Evolutionary conservation across 2,329 filamentous ascomycete species (phyloP), one percentile per base, ranked within the genome.

Genomic region (Penicillium crustosum): DNA sequence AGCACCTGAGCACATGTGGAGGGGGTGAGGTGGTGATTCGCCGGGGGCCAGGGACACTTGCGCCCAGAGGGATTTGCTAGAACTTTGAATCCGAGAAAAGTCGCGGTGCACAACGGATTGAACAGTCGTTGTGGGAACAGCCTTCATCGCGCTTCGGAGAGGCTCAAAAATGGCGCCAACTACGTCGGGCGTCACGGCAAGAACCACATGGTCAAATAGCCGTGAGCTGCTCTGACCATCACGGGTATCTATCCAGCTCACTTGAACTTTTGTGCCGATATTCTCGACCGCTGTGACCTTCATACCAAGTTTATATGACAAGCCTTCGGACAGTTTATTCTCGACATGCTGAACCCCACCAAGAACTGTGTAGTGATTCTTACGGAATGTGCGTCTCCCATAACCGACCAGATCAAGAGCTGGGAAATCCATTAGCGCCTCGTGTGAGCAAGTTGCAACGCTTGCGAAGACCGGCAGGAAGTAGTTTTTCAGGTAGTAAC

Each of bases 391-490:
- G 17, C 69, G 69, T 43, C 73, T 75, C 64, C 82, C 82, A 66
- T 85, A 85, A 13, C 75, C 76, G 23, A 80, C 74, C 5, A 85
- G 56, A 53, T 86, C 83, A 44, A 74, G 77, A 1, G 83, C 83
- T 0, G 83, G 83, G 27, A 83, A 85, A 0, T 70, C 68, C 1
- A 84, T 70, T 2, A 85, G 68, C 31, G 78, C 75, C 2, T 75
- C 70, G 53, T 85, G 83, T 0, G 82, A 76, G 62, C 82, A 86
- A 1, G 83, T 86, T 4, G 79, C 78, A 7, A 85, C 81, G 57
- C 78, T 78, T 49, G 82, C 81, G 39, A 86, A 75, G 6, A 85
- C 71, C 0, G 84, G 84, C 0, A 86, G 70, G 8, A 86, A 66
- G 62, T 86, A 86, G 35, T 78, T 75, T 3, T 72, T 68, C 4